These are phyloP conservation scores for Sclerotinia nivalis DNA, from an alignment of 2,329 filamentous ascomycete genomes.

Conservation along the genomic window DNA sequence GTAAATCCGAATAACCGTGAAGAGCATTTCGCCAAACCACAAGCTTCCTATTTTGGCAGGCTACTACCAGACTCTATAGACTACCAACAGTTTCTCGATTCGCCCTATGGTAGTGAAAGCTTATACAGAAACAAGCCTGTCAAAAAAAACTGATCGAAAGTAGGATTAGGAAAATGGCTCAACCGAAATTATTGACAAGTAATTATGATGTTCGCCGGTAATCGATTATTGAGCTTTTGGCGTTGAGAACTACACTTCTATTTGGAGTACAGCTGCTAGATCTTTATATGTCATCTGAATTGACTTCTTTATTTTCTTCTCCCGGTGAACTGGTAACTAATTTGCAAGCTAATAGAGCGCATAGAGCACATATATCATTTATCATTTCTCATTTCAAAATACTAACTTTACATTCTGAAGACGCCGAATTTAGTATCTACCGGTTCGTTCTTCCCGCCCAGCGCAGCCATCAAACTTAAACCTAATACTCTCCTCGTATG, in stretches of 20 bases:
- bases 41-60: background rate
- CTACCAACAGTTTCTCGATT: background rate
- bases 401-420: conserved; percentile 69
- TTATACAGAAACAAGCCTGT: background rate
- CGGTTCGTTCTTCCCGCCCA: conserved; percentile 66
- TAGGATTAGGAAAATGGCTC: background rate
- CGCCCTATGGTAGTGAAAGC: background rate
- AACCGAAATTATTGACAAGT: background rate
- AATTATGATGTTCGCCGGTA: background rate
- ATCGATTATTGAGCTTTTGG: background rate
- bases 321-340: too few species aligned
- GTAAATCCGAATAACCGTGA: background rate
- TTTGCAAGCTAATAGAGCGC: background rate
- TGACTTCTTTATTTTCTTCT: background rate
- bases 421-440: conserved; percentile 72
- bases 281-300: background rate
- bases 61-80: background rate
- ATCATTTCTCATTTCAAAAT: background rate
- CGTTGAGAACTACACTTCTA: background rate
- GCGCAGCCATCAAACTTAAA: conserved; percentile 68
- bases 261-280: background rate
- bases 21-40: background rate
- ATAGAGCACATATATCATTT: background rate
- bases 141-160: background rate
- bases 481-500: conserved; percentile 74